phyloP scores from a whole-genome alignment of 2,329 filamentous ascomycete genomes.

The Trichoderma hamatum region DNA sequence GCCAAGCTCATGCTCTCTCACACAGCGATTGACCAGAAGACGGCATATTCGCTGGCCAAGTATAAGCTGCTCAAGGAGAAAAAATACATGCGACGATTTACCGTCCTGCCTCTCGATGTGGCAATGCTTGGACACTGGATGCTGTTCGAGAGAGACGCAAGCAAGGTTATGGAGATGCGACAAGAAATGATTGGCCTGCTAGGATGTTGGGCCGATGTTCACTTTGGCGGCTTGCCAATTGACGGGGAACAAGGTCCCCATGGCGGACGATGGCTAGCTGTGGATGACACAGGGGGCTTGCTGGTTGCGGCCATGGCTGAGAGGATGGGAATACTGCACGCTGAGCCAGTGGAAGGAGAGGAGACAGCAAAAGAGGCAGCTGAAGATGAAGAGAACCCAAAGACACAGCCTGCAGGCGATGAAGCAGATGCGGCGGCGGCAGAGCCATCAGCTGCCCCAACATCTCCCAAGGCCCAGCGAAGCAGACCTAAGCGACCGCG shows the following conservation, averaged over 20 bases:
- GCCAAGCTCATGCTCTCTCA: slow-evolving; percentile 91
- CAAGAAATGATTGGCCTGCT: slow-evolving; percentile 82
- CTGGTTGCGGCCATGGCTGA: slow-evolving; percentile 84
- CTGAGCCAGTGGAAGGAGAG: slow-evolving; percentile 37
- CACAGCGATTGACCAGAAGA: slow-evolving; percentile 90
- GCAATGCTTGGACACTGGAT: slow-evolving; percentile 75
- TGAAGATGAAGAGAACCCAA: slow-evolving; percentile 22
- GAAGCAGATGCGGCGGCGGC: slow-evolving; percentile 1
- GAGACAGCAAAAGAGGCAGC: not conserved
- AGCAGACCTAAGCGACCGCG: slow-evolving; percentile 37
- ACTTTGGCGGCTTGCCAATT: slow-evolving; percentile 53
- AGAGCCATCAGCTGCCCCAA: slow-evolving; percentile 15
- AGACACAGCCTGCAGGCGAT: slow-evolving; percentile 18
- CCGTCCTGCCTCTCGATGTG: slow-evolving; percentile 80
- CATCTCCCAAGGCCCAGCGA: slow-evolving; percentile 31
- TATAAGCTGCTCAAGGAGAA: slow-evolving; percentile 93
- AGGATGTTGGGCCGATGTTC: slow-evolving; percentile 88
- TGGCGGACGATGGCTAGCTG: slow-evolving; percentile 70
- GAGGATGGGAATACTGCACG: slow-evolving; percentile 79
- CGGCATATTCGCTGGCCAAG: slow-evolving; percentile 88
- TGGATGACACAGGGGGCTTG: slow-evolving; percentile 85
- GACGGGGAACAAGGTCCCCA: slow-evolving; percentile 36
- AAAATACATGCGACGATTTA: slow-evolving; percentile 90
- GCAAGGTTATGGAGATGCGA: slow-evolving; percentile 81
- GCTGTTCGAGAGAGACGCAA: slow-evolving; percentile 76